Conservation (phyloP, 805 yeast genomes). For the Lipomyces starkeyi region DNA sequence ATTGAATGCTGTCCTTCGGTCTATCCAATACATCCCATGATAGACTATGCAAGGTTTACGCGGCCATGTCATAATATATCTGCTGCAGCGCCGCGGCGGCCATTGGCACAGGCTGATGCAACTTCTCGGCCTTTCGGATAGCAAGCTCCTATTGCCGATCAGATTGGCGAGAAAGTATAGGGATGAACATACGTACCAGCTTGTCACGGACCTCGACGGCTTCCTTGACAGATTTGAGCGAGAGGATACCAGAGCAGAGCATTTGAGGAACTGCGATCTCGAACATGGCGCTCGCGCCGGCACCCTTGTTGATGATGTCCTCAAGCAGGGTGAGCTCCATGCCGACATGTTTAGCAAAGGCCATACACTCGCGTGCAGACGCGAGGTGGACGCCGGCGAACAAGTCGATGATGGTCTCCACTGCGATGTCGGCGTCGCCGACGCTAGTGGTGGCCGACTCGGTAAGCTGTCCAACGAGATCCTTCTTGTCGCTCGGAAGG, state of each 20-base stretch:
- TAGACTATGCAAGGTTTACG: not conserved
- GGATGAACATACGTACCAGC: constrained; percentile 3
- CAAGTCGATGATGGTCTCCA: constrained; percentile 30
- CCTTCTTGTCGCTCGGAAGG: constrained; percentile 21
- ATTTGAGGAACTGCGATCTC: constrained; percentile 21
- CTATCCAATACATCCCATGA: not conserved
- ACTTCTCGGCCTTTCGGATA: constrained; percentile 17
- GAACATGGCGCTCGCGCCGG: constrained; percentile 26
- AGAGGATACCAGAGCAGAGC: constrained; percentile 16
- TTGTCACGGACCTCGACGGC: constrained; percentile 13
- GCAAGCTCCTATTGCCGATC: constrained; percentile 11
- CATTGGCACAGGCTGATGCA: constrained; percentile 30
- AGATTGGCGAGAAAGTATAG: not conserved
- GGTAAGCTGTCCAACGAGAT: constrained; percentile 23
- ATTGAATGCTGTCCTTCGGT: not conserved
- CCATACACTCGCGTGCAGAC: constrained; percentile 32
- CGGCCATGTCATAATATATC: constrained; percentile 4
- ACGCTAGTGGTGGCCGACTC: constrained; percentile 9
- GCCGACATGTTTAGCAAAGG: constrained; percentile 32
- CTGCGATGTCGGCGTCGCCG: constrained; percentile 24
- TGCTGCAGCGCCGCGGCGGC: constrained; percentile 30
- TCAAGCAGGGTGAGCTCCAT: constrained; percentile 23
- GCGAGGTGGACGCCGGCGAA: constrained; percentile 33
- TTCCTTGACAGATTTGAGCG: constrained; percentile 14
- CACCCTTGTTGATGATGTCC: constrained; percentile 30